Base-by-base conservation (phyloP, 148 eudicot genomes). In the Diospyros lotus region DNA sequence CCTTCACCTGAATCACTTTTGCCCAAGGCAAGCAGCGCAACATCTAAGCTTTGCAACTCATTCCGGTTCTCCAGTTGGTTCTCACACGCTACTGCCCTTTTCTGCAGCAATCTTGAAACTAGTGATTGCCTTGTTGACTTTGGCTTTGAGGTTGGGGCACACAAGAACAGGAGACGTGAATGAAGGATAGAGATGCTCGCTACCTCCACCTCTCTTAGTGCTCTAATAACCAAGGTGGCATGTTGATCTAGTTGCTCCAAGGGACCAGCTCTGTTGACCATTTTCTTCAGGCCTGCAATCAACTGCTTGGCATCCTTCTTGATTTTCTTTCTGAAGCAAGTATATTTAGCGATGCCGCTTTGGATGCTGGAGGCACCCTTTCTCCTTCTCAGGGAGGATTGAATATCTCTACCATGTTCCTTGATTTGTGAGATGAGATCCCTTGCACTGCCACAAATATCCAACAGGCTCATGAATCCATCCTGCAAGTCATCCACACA, bases 101-200 rank as follows among this genome's bases (percentile, higher is more conserved):
- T 82, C 54, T 74, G 76, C 48, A 85, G 51, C 28, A 87, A 44
- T 62, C 76, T 84, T 1, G 87, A 72, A 67, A 90, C 82, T 66
- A 83, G 0, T 3, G 79, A 76, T 84, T 84, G 78, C n/a, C 68
- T 86, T 9, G 70, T 51, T 18, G 77, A 58, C 76, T 75, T 82
- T 14, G 73, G 81, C 73, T 80, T 78, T 17, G 46, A 51, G 14
- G 75, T 63, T 4, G 81, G 72, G 56, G 73, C 73, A 14, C 82
- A 76, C 69, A 82, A 73, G 55, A 78, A 87, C 46, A 78, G 44
- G 50, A 78, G 65, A 13, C 85, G 73, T 2, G 82, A 60, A 56
- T 82, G 66, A n/a, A 83, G 80, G 38, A 83, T 59, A 4, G 79
- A 66, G 73, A 78, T 71, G 52, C 76, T 81, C 41, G 80, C 67